Evolutionary conservation across 495 filamentous ascomycete species (phyloP).

Genomic region (Hypoxylon subgilvum): DNA sequence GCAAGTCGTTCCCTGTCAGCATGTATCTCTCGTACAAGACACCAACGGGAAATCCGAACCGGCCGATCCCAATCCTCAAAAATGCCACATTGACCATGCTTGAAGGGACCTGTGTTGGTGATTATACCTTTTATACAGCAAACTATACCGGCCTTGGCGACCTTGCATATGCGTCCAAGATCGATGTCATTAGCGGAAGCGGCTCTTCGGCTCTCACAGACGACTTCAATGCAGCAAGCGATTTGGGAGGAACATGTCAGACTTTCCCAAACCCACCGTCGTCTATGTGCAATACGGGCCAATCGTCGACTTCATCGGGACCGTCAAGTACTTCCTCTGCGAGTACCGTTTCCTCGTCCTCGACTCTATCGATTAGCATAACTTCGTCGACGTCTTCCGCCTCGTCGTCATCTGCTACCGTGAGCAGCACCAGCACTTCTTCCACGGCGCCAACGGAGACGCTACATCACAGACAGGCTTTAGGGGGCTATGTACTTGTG

Average conservation of each 20-base stretch:
- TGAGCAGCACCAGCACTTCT: conserved; percentile 31
- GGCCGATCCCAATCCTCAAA: conserved; percentile 57
- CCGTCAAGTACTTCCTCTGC: conserved; percentile 28
- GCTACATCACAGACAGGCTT: conserved; percentile 38
- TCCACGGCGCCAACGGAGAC: conserved; percentile 43
- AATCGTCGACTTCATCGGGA: conserved; percentile 19
- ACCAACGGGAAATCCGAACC: conserved; percentile 47
- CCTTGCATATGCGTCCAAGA: conserved; percentile 54
- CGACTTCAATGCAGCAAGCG: conserved; percentile 50
- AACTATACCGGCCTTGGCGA: conserved; percentile 53
- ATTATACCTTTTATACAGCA: conserved; percentile 60
- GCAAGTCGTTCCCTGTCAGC: conserved; percentile 47
- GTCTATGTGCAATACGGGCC: conserved; percentile 34
- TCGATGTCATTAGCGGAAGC: conserved; percentile 55
- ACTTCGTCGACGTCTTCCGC: conserved; percentile 18
- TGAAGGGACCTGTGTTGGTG: conserved; percentile 55
- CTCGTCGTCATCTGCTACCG: conserved; percentile 33
- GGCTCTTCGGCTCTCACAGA: conserved; percentile 38
- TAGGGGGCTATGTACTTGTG: conserved; percentile 51
- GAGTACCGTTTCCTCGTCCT: conserved; percentile 21
- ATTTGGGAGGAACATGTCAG: conserved; percentile 49
- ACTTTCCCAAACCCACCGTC: conserved; percentile 44
- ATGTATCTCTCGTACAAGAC: conserved; percentile 58
- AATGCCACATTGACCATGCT: conserved; percentile 53
- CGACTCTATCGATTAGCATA: conserved; percentile 19